phyloP scores from a whole-genome alignment of 116 monocot species.

The Thalassia testudinum region DNA sequence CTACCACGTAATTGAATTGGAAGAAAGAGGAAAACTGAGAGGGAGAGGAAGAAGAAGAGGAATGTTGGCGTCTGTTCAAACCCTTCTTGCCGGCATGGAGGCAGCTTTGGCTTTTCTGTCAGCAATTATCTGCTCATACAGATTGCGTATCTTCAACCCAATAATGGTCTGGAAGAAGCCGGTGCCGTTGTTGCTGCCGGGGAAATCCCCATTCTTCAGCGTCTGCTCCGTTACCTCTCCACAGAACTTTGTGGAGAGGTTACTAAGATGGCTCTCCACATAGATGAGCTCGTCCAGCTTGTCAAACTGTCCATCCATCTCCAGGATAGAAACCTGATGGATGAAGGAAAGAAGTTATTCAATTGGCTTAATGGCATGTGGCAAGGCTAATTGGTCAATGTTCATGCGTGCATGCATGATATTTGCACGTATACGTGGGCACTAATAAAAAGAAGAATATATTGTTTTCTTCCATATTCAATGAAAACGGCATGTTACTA shows the following conservation, averaged over 20 bases:
- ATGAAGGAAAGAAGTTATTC: neutral
- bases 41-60: no score
- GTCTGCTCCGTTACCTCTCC: conserved; percentile 28
- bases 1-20: no score
- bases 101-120: neutral
- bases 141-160: neutral
- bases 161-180: neutral
- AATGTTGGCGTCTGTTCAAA: no score
- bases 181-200: neutral
- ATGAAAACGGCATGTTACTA: no score
- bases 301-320: conserved; percentile 98
- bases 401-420: neutral
- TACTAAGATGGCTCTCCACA: conserved; percentile 90
- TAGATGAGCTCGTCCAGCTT: conserved; percentile 93
- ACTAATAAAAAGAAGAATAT: no score
- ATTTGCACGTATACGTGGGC: no score
- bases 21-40: no score
- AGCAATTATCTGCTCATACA: neutral
- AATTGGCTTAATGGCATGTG: neutral
- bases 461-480: no score
- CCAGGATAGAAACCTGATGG: conserved; percentile 57
- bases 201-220: neutral
- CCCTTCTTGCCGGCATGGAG: neutral
- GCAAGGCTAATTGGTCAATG: no score
- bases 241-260: conserved; percentile 80